These are phyloP conservation scores for Biscogniauxia sp. DNA, from an alignment of 2,329 filamentous ascomycete species.

Conservation along the genomic window DNA sequence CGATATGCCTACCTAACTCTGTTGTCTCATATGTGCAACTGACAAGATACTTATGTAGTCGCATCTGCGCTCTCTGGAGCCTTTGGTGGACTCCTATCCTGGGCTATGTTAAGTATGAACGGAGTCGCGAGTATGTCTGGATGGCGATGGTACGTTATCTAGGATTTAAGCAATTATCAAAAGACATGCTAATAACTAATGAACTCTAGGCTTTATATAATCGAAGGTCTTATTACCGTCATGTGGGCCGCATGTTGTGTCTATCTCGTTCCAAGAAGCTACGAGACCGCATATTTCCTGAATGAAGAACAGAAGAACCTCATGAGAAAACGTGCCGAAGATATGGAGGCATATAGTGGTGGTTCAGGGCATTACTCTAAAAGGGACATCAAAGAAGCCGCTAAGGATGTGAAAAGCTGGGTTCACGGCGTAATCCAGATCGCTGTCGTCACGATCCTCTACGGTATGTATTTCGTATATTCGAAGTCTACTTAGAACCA, in stretches of 20 bases:
- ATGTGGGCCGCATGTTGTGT: constrained; percentile 12
- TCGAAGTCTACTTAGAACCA: too few relatives aligned
- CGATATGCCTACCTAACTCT: too few relatives aligned
- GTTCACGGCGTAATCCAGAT: constrained; percentile 36
- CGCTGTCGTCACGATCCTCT: constrained; percentile 37
- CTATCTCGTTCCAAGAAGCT: constrained; percentile 17
- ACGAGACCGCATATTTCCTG: constrained; percentile 22
- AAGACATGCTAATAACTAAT: not conserved
- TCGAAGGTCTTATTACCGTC: constrained; percentile 23
- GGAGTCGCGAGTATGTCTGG: constrained; percentile 24
- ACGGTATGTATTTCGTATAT: constrained; percentile 18
- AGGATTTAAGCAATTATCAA: not conserved
- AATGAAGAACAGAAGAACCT: constrained; percentile 18
- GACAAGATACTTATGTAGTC: constrained; percentile 11
- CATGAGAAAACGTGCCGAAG: constrained; percentile 22
- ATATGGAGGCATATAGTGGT: constrained; percentile 23
- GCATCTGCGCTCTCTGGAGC: constrained; percentile 27
- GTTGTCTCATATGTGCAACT: not conserved
- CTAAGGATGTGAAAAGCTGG: constrained; percentile 28
- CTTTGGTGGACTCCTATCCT: constrained; percentile 28
- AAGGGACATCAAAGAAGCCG: constrained; percentile 23
- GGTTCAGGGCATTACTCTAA: constrained; percentile 23
- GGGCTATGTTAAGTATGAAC: constrained; percentile 28
- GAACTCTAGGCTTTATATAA: constrained; percentile 18
- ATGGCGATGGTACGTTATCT: constrained; percentile 26